A percentile compares a stretch with the other conserved stretches of the same genome.
phyloP scores from a whole-genome alignment of 768 basidiomycete species.

The Hemileccinum rubropunctum region DNA sequence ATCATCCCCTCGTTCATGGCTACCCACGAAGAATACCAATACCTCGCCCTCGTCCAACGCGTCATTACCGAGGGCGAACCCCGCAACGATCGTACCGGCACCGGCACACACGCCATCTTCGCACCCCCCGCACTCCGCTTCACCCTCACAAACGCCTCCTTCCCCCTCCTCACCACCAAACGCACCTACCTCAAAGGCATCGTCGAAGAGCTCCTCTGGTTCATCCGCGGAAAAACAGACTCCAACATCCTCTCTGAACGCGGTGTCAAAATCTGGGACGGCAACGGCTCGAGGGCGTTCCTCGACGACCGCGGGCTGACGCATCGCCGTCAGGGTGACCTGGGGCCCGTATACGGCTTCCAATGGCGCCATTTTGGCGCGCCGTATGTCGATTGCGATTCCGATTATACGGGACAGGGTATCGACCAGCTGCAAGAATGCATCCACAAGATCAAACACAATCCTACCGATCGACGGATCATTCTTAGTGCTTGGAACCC shows the following conservation, averaged over 20 bases:
- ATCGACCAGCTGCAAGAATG: slow-evolving; percentile 92
- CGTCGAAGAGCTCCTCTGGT: slow-evolving; percentile 94
- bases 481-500: slow-evolving; percentile 98
- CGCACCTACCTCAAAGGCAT: slow-evolving; percentile 91
- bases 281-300: slow-evolving; percentile 88
- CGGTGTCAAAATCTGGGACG: slow-evolving; percentile 97
- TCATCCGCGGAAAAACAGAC: slow-evolving; percentile 82
- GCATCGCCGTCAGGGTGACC: slow-evolving; percentile 83
- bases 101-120: slow-evolving; percentile 89
- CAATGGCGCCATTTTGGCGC: slow-evolving; percentile 97
- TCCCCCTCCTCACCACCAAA: slow-evolving; percentile 94
- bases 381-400: slow-evolving; percentile 68
- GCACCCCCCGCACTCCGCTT: slow-evolving; percentile 90
- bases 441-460: slow-evolving; percentile 87
- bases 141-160: slow-evolving; percentile 67
- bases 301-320: slow-evolving; percentile 81
- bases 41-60: slow-evolving; percentile 75
- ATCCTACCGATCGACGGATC: slow-evolving; percentile 92
- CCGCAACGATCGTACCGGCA: slow-evolving; percentile 91
- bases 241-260: slow-evolving; percentile 69
- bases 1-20: neutral
- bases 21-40: slow-evolving; percentile 86
- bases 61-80: slow-evolving; percentile 74
- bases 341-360: slow-evolving; percentile 97
- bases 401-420: slow-evolving; percentile 76